Base-by-base conservation (phyloP, 169 alveolate species). In the Theileria luwenshuni region DNA sequence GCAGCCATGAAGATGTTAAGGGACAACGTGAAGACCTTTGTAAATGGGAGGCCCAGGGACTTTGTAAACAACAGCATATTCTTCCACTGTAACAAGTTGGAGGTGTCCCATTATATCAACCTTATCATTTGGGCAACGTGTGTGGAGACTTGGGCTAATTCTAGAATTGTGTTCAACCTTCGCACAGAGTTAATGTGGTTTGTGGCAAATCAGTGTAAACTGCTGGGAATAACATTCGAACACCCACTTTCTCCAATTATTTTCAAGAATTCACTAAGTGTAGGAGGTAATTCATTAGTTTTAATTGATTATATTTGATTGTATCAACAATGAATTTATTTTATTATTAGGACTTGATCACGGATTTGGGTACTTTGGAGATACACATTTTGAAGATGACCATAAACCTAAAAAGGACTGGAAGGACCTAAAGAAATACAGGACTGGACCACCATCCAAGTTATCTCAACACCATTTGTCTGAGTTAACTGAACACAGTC, bases 41-140 rank as follows among this genome's bases (percentile, higher is more conserved):
- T 92, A 17, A 85, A 90, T 42, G 90, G 91, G 32, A 76, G 92
- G 23, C 96, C 96, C 3, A 79, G 94, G 28, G 94, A 88, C 42
- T 92, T 90, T 62, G 90, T 91, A 42, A 83, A 72, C 45, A 85
- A 92, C 27, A 85, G 92, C 32, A 85, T 90, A 74, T 83, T 72
- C 47, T 86, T 90, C 38, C 91, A 83, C 75, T 90, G 92, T 12
- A 76, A 74, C 27, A 77, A 89, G 30, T 62, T 92, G 2, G 94
- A 92, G 54, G 91, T 92, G 13, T 92, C 92, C 2, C 94, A 92
- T 83, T 91, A 58, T 32, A 80, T 80, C 60, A 71, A 38, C 65
- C 63, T 90, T 15, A 83, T 77, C 13, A 69, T 90, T 23, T 67
- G 86, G 85, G 81, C 83, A 1, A 85, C 87, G 32, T 90, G 86